Percentiles rank a stretch among this genome's conserved stretches.
Conservation (phyloP, 805 yeast species). For the Metschnikowia vanudenii region DNA sequence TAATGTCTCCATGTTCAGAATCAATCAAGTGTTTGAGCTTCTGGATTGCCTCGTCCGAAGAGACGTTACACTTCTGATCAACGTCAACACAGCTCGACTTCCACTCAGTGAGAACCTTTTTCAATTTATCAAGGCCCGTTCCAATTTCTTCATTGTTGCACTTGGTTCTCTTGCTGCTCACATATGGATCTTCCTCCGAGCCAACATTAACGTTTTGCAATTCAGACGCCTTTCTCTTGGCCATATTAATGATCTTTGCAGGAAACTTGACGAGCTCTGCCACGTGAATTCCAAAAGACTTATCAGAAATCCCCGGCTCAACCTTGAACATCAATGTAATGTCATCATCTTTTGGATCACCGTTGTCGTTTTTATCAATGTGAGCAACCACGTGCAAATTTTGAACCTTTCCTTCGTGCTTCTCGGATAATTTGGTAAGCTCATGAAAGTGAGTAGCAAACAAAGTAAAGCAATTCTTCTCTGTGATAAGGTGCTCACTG, state of each 20-base stretch:
- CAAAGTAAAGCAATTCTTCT: slow-evolving; percentile 73
- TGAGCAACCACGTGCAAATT: slow-evolving; percentile 95
- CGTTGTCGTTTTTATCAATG: slow-evolving; percentile 50
- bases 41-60: slow-evolving; percentile 39
- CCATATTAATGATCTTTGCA: slow-evolving; percentile 85
- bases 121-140: slow-evolving; percentile 51
- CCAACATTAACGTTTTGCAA: slow-evolving; percentile 56
- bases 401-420: slow-evolving; percentile 55
- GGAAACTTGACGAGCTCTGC: slow-evolving; percentile 97
- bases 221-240: slow-evolving; percentile 89
- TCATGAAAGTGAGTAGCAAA: slow-evolving; percentile 99
- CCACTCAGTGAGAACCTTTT: slow-evolving; percentile 56
- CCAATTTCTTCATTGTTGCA: slow-evolving; percentile 52
- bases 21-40: slow-evolving; percentile 39
- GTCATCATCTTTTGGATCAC: slow-evolving; percentile 48
- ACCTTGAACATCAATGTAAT: slow-evolving; percentile 89
- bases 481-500: slow-evolving; percentile 74
- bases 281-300: slow-evolving; percentile 96
- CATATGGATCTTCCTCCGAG: slow-evolving; percentile 38
- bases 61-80: slow-evolving; percentile 22
- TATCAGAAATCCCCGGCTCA: slow-evolving; percentile 94
- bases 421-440: slow-evolving; percentile 73
- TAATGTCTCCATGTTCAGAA: slow-evolving; percentile 19
- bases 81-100: slow-evolving; percentile 38
- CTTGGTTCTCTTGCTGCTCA: slow-evolving; percentile 48